Conservation (phyloP, 2,329 filamentous ascomycete genomes). For the Spiromastix sp. region DNA sequence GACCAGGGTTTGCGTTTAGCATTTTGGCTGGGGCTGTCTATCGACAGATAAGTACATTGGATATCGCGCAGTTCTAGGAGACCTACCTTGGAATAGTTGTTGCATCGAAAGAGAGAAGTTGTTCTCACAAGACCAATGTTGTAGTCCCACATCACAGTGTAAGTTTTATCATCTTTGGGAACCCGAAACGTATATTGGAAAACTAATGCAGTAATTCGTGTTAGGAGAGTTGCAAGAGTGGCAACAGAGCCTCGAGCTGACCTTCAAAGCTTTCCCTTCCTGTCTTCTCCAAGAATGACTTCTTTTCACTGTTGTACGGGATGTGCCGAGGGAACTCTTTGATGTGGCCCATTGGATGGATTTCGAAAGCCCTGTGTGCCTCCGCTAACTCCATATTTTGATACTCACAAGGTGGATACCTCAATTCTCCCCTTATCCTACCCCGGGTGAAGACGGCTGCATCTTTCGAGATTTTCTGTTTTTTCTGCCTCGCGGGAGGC, state of each 20-base stretch:
- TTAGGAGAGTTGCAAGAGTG: slow-evolving; percentile 6
- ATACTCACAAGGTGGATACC: slow-evolving; percentile 64
- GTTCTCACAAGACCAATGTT: slow-evolving; percentile 88
- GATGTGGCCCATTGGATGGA: slow-evolving; percentile 56
- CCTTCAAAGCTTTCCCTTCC: slow-evolving; percentile 54
- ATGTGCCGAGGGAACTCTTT: slow-evolving; percentile 61
- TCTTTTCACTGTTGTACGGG: slow-evolving; percentile 91
- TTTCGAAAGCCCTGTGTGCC: slow-evolving; percentile 52
- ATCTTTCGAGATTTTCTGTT: slow-evolving; percentile 55
- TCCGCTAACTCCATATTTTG: slow-evolving; percentile 46
- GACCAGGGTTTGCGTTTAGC: slow-evolving; percentile 63
- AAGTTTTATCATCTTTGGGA: slow-evolving; percentile 55
- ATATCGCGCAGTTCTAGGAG: slow-evolving; percentile 8
- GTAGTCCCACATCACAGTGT: slow-evolving; percentile 93
- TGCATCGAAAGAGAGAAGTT: slow-evolving; percentile 89
- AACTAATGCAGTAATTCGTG: too few species aligned
- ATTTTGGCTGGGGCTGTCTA: slow-evolving; percentile 86
- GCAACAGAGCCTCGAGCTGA: too few species aligned
- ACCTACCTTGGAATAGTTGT: slow-evolving; percentile 72
- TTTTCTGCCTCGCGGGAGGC: slow-evolving; percentile 19
- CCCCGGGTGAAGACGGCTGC: slow-evolving; percentile 52
- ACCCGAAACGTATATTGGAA: slow-evolving; percentile 75
- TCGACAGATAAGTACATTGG: neutral
- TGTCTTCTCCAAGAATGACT: slow-evolving; percentile 75
- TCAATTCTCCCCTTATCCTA: slow-evolving; percentile 54